Percentiles rank a stretch among this genome's conserved stretches.
Evolutionary conservation across 2,329 filamentous ascomycete species (phyloP).

Genomic region (Colletotrichum lini): DNA sequence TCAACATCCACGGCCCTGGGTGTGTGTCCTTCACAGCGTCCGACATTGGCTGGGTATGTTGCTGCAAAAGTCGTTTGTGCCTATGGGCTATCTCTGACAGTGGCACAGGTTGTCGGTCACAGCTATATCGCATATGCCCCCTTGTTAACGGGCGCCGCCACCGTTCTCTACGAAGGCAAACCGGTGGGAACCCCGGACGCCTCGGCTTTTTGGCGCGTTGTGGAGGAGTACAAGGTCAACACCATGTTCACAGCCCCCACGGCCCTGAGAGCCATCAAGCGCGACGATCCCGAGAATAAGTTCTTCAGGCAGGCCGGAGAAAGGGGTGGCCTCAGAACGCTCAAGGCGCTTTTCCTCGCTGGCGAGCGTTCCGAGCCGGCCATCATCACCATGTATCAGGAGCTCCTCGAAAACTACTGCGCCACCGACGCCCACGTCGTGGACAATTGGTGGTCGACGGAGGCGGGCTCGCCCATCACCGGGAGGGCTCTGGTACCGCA

Average conservation of each 20-base stretch:
- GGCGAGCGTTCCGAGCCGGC: conserved; percentile 92
- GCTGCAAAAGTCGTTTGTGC: not conserved
- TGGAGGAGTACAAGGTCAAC: conserved; percentile 89
- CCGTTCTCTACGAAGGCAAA: conserved; percentile 94
- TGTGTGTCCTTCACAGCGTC: conserved; percentile 82
- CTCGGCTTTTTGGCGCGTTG: conserved; percentile 88
- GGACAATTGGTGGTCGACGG: conserved; percentile 75
- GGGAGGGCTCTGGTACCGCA: conserved; percentile 70
- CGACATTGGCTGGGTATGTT: conserved; percentile 86
- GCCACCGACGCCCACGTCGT: conserved; percentile 72
- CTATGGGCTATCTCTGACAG: not conserved
- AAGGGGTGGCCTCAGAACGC: conserved; percentile 77
- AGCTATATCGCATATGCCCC: conserved; percentile 91
- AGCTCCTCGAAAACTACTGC: conserved; percentile 76
- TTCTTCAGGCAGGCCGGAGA: conserved; percentile 75
- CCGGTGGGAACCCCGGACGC: conserved; percentile 91
- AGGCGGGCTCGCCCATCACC: conserved; percentile 71
- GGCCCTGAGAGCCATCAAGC: conserved; percentile 87
- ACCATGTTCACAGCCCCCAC: conserved; percentile 89
- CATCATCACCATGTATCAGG: conserved; percentile 86
- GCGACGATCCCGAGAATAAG: conserved; percentile 84
- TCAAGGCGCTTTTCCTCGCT: conserved; percentile 86
- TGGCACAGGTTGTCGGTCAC: conserved; percentile 68
- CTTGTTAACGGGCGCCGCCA: conserved; percentile 86
- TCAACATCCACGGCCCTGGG: conserved; percentile 85